These are phyloP conservation scores for Fragaria nilgerrensis DNA, from an alignment of 306 rosid species.

Conservation along the genomic window DNA sequence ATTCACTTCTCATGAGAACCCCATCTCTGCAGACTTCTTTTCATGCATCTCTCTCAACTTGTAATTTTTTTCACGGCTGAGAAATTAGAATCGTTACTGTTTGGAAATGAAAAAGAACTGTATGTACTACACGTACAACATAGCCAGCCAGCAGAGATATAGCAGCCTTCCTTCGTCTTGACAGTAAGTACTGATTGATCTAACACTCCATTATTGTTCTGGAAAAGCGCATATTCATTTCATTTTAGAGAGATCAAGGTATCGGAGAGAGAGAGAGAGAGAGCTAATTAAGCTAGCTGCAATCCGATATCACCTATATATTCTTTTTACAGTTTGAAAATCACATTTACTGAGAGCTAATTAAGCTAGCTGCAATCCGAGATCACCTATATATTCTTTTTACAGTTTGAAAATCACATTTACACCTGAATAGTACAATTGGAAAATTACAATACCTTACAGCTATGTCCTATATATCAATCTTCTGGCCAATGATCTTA, in stretches of 20 bases:
- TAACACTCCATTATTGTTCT: background rate
- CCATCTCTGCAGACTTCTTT: background rate
- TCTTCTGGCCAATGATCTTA: background rate
- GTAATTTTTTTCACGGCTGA: background rate
- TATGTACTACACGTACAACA: constrained; percentile 1
- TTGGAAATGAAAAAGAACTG: background rate
- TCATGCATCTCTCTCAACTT: background rate
- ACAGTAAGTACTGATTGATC: background rate
- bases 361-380: too few relatives aligned
- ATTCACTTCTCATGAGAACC: background rate
- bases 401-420: background rate
- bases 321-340: background rate
- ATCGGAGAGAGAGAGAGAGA: background rate
- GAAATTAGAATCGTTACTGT: background rate
- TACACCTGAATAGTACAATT: background rate
- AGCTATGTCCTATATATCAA: background rate
- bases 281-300: background rate
- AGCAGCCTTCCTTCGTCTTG: background rate
- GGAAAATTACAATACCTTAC: background rate
- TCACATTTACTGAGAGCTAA: too few relatives aligned
- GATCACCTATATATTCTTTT: background rate
- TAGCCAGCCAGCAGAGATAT: background rate
- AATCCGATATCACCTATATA: background rate
- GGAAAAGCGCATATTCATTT: background rate
- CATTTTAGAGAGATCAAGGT: background rate